These are phyloP conservation scores for Herpetomonas tarakana DNA, from an alignment of 208 protist genomes.

Conservation along the genomic window DNA sequence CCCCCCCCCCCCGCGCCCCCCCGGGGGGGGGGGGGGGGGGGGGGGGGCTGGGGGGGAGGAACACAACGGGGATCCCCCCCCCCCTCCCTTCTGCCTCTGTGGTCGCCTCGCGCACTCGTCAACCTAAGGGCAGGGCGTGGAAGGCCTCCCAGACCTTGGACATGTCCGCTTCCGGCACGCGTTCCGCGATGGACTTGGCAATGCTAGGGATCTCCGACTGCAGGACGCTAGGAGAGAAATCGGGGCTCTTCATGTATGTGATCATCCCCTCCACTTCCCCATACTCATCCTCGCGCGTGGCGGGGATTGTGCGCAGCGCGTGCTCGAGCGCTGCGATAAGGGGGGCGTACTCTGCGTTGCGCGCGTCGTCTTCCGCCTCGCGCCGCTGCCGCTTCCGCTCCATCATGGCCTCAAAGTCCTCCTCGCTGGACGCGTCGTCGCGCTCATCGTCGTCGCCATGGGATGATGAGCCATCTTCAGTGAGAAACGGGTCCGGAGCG, in stretches of 20 bases:
- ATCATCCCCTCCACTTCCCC: conserved; percentile 64
- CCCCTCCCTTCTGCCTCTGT: no score
- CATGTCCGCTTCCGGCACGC: conserved; percentile 44
- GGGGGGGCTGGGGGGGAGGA: no score
- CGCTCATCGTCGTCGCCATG: conserved; percentile 10
- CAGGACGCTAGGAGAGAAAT: conserved; percentile 44
- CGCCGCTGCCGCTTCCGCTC: conserved; percentile 18
- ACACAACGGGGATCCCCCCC: no score
- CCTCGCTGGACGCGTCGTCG: conserved; percentile 3
- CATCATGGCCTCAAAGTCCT: conserved; percentile 24
- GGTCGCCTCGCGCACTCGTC: no score
- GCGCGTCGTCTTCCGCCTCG: conserved; percentile 8
- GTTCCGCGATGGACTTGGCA: conserved; percentile 41
- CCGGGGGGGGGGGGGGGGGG: no score
- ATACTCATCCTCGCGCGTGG: conserved; percentile 32
- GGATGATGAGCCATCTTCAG: conserved; percentile 15
- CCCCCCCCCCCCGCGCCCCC: no score
- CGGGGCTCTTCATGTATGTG: conserved; percentile 42
- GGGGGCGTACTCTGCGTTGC: conserved; percentile 8
- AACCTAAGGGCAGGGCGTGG: background rate
- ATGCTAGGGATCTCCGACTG: conserved; percentile 58
- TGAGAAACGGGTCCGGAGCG: background rate
- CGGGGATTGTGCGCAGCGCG: conserved; percentile 29
- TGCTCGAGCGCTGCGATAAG: conserved; percentile 31
- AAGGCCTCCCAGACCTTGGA: conserved; percentile 23